Conservation (phyloP, 441 rosid species). For the Capsella rubella region DNA sequence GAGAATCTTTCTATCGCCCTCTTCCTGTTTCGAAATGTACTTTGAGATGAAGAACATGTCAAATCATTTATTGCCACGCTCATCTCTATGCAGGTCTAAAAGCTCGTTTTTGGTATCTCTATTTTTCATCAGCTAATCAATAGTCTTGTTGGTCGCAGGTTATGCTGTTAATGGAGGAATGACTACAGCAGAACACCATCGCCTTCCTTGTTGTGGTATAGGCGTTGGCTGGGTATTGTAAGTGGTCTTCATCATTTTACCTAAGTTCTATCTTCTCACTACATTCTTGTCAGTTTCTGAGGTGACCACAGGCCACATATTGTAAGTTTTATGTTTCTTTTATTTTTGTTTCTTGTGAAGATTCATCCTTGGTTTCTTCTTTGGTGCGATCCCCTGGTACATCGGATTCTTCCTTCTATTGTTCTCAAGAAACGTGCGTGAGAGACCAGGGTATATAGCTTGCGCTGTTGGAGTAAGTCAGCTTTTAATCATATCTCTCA, state of each 20-base stretch:
- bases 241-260: conserved; percentile 44
- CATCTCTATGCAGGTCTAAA: neutral
- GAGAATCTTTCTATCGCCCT: neutral
- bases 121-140: conserved; percentile 1
- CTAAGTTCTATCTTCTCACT: neutral
- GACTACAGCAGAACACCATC: conserved; percentile 62
- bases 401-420: conserved; percentile 67
- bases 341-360: conserved; percentile 50
- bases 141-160: conserved; percentile 44
- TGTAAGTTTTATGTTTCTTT: neutral
- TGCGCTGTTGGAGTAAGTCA: conserved; percentile 86
- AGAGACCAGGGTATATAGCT: conserved; percentile 85
- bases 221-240: conserved; percentile 93
- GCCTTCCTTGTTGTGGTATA: conserved; percentile 90
- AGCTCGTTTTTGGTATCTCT: neutral
- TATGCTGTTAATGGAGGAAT: conserved; percentile 84
- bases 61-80: neutral
- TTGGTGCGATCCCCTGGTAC: conserved; percentile 90
- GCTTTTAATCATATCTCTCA: conserved; percentile 6
- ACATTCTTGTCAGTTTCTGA: conserved; percentile 15
- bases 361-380: conserved; percentile 89
- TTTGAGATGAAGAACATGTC: neutral
- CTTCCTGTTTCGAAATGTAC: neutral
- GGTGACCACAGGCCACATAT: neutral
- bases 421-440: conserved; percentile 74